Conservation (phyloP, 495 filamentous ascomycete genomes). For the Niebla homalea region DNA sequence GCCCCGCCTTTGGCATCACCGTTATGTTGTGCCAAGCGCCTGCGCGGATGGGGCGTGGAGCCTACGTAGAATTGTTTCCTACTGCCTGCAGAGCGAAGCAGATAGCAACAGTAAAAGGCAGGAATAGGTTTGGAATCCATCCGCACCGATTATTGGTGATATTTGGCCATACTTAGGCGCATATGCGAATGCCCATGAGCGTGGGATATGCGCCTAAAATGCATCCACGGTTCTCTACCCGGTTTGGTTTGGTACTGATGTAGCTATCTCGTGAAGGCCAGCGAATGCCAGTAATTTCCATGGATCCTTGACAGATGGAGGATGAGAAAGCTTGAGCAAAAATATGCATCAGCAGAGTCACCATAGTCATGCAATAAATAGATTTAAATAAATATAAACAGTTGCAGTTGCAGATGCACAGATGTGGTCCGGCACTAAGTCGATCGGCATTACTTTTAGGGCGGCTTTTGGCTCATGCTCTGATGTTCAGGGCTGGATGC, state of each 20-base stretch:
- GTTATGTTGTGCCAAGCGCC: constrained; percentile 84
- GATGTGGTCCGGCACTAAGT: too few relatives aligned
- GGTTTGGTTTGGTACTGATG: not conserved
- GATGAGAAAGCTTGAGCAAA: too few relatives aligned
- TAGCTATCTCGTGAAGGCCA: not conserved
- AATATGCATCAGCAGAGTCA: too few relatives aligned
- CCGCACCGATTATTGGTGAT: not conserved
- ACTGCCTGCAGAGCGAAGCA: constrained; percentile 63
- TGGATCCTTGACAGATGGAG: too few relatives aligned
- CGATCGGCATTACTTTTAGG: too few relatives aligned
- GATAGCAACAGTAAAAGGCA: constrained; percentile 69
- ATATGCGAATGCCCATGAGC: not conserved
- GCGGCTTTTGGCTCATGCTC: too few relatives aligned
- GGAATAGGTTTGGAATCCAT: constrained; percentile 43
- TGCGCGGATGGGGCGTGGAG: constrained; percentile 71
- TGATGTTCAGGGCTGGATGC: too few relatives aligned
- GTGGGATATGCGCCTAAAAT: not conserved
- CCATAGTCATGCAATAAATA: too few relatives aligned
- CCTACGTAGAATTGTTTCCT: constrained; percentile 64
- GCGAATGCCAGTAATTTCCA: too few relatives aligned
- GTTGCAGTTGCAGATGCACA: too few relatives aligned
- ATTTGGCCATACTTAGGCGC: not conserved
- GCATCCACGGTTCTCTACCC: too few relatives aligned
- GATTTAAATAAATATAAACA: too few relatives aligned
- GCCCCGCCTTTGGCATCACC: constrained; percentile 69